Evolutionary conservation across 768 basidiomycete genomes (phyloP).

Genomic region (Hygrophoropsis aurantiaca): DNA sequence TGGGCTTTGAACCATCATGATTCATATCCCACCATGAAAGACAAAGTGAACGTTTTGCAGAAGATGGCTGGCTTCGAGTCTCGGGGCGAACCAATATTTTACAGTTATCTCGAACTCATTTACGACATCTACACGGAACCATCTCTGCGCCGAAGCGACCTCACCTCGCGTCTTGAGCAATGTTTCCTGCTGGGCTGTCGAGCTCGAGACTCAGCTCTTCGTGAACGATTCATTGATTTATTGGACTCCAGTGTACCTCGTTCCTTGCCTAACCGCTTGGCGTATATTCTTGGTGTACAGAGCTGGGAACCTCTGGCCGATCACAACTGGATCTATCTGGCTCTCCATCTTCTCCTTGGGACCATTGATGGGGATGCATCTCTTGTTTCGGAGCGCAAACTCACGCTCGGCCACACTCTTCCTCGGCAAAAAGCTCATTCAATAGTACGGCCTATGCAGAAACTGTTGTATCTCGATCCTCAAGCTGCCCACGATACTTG

Average conservation of each 20-base stretch:
- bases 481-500: constrained; percentile 79
- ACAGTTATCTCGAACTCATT: constrained; percentile 84
- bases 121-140: constrained; percentile 94
- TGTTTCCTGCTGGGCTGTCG: constrained; percentile 92
- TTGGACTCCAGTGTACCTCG: constrained; percentile 87
- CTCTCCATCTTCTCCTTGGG: constrained; percentile 87
- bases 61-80: constrained; percentile 86
- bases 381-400: constrained; percentile 43
- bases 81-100: constrained; percentile 76
- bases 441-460: constrained; percentile 76
- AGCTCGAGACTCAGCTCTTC: constrained; percentile 72
- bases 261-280: constrained; percentile 75
- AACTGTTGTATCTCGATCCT: constrained; percentile 78
- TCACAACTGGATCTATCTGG: constrained; percentile 92
- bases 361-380: constrained; percentile 47
- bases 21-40: constrained; percentile 88
- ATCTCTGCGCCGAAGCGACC: constrained; percentile 80
- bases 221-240: constrained; percentile 86
- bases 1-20: constrained; percentile 91
- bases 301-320: constrained; percentile 93
- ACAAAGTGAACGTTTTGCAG: constrained; percentile 86
- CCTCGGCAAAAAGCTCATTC: constrained; percentile 47
- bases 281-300: constrained; percentile 90
- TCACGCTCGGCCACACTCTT: constrained; percentile 37
- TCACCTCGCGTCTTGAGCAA: constrained; percentile 90